Evolutionary conservation across 495 filamentous ascomycete species (phyloP).

Genomic region (Penicillium coffeae): DNA sequence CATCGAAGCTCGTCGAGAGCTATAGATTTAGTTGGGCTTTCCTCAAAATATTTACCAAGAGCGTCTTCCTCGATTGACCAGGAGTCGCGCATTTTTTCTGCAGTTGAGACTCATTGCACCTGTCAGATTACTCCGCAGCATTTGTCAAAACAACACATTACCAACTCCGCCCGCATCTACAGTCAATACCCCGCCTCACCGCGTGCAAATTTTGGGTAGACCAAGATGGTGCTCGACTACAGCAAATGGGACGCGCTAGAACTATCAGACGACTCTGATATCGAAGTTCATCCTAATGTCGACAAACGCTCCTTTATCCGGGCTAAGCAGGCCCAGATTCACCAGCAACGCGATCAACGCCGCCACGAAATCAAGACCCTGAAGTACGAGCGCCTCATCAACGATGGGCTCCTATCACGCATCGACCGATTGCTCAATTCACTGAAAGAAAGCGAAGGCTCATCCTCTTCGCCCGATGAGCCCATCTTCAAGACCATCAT

Average conservation of each 20-base stretch:
- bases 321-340: slow-evolving; percentile 96
- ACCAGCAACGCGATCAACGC: slow-evolving; percentile 78
- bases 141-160: background rate
- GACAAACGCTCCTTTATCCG: slow-evolving; percentile 98
- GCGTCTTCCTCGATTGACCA: background rate
- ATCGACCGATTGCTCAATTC: slow-evolving; percentile 72
- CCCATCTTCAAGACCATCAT: slow-evolving; percentile 83
- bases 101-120: background rate
- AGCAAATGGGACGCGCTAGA: slow-evolving; percentile 96
- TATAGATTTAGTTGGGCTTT: slow-evolving; percentile 22
- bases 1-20: slow-evolving; percentile 39
- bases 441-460: slow-evolving; percentile 63
- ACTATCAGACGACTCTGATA: slow-evolving; percentile 95
- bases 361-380: slow-evolving; percentile 84
- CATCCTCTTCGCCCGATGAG: slow-evolving; percentile 71
- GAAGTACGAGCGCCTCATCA: slow-evolving; percentile 90
- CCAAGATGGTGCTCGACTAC: slow-evolving; percentile 84
- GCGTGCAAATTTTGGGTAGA: slow-evolving; percentile 2
- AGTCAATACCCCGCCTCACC: slow-evolving; percentile 23
- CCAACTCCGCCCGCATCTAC: slow-evolving; percentile 7
- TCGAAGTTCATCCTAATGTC: slow-evolving; percentile 98
- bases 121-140: background rate
- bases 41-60: background rate
- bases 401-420: slow-evolving; percentile 80
- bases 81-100: background rate